Evolutionary conservation across 2,329 filamentous ascomycete genomes (phyloP).

Genomic region (Fusarium sp.): DNA sequence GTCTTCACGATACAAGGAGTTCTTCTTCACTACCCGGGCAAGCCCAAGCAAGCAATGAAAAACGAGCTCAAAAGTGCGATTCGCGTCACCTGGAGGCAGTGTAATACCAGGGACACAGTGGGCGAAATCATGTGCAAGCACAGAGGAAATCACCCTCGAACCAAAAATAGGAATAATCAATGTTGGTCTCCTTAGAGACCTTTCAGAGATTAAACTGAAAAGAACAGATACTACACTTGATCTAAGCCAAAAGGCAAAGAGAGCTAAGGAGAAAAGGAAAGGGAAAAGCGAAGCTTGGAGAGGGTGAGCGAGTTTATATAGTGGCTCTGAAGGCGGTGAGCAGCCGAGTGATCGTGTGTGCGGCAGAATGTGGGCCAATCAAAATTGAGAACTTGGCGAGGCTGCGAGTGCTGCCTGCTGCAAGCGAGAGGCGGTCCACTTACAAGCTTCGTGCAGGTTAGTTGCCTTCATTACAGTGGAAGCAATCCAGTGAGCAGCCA

Average conservation of each 20-base stretch:
- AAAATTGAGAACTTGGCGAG: background rate
- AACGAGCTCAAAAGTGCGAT: constrained; percentile 44
- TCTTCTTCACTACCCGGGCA: constrained; percentile 58
- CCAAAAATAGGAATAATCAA: constrained; percentile 82
- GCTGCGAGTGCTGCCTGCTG: constrained; percentile 13
- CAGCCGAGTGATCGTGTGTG: background rate
- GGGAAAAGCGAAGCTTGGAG: constrained; percentile 34
- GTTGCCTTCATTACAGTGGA: background rate
- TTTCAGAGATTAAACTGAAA: constrained; percentile 98
- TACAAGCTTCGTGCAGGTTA: background rate
- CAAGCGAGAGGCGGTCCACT: constrained; percentile 8
- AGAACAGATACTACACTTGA: constrained; percentile 98
- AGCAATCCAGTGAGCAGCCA: too few relatives aligned
- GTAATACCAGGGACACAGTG: constrained; percentile 59
- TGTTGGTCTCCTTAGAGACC: constrained; percentile 77
- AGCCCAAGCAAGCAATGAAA: constrained; percentile 58
- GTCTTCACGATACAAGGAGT: constrained; percentile 55
- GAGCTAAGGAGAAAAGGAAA: constrained; percentile 57
- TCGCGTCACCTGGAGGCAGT: constrained; percentile 55
- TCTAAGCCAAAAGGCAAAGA: constrained; percentile 78
- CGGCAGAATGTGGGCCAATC: constrained; percentile 36
- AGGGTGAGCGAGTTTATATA: constrained; percentile 43
- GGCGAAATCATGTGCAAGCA: constrained; percentile 57
- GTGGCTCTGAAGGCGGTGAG: constrained; percentile 15
- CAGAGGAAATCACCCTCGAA: constrained; percentile 54